These are phyloP conservation scores for Monosporascus sp. DNA, from an alignment of 2,329 filamentous ascomycete genomes.

Conservation along the genomic window DNA sequence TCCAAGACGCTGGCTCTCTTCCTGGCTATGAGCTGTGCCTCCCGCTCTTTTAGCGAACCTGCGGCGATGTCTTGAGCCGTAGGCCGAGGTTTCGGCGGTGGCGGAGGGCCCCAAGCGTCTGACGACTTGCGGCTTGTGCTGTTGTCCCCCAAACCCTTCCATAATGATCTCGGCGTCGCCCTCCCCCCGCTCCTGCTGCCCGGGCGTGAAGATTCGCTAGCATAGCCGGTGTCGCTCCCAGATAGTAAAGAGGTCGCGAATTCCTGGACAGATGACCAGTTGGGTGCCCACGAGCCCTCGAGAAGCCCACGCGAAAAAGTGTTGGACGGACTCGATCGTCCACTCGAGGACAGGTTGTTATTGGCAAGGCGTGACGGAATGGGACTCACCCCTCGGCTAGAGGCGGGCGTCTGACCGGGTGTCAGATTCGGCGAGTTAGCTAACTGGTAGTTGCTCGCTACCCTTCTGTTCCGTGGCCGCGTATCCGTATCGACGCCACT, in stretches of 20 bases:
- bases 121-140: slow-evolving; percentile 19
- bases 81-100: slow-evolving; percentile 34
- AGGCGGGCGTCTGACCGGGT: slow-evolving; percentile 32
- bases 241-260: slow-evolving; percentile 43
- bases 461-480: slow-evolving; percentile 48
- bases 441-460: slow-evolving; percentile 25
- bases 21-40: slow-evolving; percentile 50
- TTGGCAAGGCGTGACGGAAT: slow-evolving; percentile 38
- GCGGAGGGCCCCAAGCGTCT: slow-evolving; percentile 46
- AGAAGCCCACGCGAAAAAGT: slow-evolving; percentile 38
- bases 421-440: slow-evolving; percentile 27
- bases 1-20: slow-evolving; percentile 57
- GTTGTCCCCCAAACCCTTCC: slow-evolving; percentile 22
- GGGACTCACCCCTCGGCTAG: slow-evolving; percentile 44
- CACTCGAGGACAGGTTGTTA: slow-evolving; percentile 19
- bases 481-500: slow-evolving; percentile 34
- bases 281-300: slow-evolving; percentile 47
- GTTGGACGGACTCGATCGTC: slow-evolving; percentile 25
- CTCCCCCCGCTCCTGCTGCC: slow-evolving; percentile 25
- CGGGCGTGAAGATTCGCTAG: slow-evolving; percentile 28
- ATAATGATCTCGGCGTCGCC: slow-evolving; percentile 24
- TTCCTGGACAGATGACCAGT: slow-evolving; percentile 52
- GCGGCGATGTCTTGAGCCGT: slow-evolving; percentile 46
- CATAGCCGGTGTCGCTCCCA: slow-evolving; percentile 26
- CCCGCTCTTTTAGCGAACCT: slow-evolving; percentile 49